Conservation (phyloP, 805 yeast genomes). For the Jamesozyma hellenica region DNA sequence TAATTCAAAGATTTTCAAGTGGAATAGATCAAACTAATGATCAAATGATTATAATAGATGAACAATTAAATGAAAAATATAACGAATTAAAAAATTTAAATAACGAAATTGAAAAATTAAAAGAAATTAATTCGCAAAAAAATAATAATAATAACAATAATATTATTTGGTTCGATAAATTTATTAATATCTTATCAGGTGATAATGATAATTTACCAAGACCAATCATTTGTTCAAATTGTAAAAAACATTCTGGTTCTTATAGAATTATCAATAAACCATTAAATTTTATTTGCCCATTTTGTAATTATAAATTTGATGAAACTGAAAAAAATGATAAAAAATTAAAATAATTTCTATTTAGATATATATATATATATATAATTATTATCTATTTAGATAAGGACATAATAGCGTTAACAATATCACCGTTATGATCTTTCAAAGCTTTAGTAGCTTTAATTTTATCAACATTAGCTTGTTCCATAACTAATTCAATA, state of each 20-base stretch:
- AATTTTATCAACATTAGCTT: slow-evolving; percentile 78
- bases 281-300: slow-evolving; percentile 21
- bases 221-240: slow-evolving; percentile 20
- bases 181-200: slow-evolving; percentile 23
- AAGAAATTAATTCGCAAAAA: slow-evolving; percentile 5
- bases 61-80: slow-evolving; percentile 34
- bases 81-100: slow-evolving; percentile 32
- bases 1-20: slow-evolving; percentile 50
- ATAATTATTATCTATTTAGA: slow-evolving; percentile 20
- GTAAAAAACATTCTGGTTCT: slow-evolving; percentile 18
- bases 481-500: slow-evolving; percentile 79
- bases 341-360: neutral
- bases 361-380: neutral
- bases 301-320: slow-evolving; percentile 15
- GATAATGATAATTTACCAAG: slow-evolving; percentile 17
- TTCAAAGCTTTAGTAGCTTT: slow-evolving; percentile 88
- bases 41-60: slow-evolving; percentile 35
- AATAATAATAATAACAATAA: slow-evolving; percentile 17
- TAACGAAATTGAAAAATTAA: slow-evolving; percentile 19
- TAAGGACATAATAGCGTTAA: slow-evolving; percentile 88
- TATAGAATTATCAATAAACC: slow-evolving; percentile 18
- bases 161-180: slow-evolving; percentile 29
- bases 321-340: slow-evolving; percentile 1
- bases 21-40: slow-evolving; percentile 44
- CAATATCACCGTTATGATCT: slow-evolving; percentile 86